Evolutionary conservation across 805 yeast species (phyloP).

Genomic region (Jamesozyma hellenica): DNA sequence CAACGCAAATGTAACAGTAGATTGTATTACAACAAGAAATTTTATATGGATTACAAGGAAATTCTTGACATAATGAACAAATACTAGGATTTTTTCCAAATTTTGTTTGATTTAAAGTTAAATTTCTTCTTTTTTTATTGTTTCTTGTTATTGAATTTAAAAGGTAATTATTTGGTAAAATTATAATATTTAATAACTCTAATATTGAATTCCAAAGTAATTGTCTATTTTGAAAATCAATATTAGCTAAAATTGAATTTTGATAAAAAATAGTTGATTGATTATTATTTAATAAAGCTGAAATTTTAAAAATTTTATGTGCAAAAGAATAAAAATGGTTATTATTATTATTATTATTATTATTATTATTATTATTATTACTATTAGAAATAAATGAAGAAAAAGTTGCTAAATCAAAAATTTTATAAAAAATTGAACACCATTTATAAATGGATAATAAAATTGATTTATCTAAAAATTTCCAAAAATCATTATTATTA

Average conservation of each 20-base stretch:
- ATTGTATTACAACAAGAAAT: constrained; percentile 13
- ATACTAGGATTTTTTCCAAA: no score
- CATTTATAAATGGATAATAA: not conserved
- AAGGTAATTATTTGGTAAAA: constrained; percentile 8
- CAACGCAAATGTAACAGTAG: constrained; percentile 18
- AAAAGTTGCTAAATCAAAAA: constrained; percentile 5
- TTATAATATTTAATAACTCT: constrained; percentile 17
- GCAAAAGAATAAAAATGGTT: constrained; percentile 11
- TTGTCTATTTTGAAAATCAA: constrained; percentile 24
- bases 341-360: not conserved
- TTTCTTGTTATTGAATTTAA: not conserved
- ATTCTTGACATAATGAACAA: constrained; percentile 14
- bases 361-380: not conserved
- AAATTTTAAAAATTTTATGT: constrained; percentile 13
- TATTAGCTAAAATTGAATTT: constrained; percentile 13
- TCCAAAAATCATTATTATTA: not conserved
- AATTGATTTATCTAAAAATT: not conserved
- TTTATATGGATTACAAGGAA: constrained; percentile 15
- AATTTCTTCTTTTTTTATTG: not conserved
- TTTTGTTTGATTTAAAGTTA: not conserved
- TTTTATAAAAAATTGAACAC: not conserved
- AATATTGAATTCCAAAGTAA: constrained; percentile 24
- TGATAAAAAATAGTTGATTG: constrained; percentile 8
- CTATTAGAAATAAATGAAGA: constrained; percentile 3
- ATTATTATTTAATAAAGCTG: not conserved